phyloP scores from a whole-genome alignment of 2,329 filamentous ascomycete genomes.

The Ascocoryne sarcoides region DNA sequence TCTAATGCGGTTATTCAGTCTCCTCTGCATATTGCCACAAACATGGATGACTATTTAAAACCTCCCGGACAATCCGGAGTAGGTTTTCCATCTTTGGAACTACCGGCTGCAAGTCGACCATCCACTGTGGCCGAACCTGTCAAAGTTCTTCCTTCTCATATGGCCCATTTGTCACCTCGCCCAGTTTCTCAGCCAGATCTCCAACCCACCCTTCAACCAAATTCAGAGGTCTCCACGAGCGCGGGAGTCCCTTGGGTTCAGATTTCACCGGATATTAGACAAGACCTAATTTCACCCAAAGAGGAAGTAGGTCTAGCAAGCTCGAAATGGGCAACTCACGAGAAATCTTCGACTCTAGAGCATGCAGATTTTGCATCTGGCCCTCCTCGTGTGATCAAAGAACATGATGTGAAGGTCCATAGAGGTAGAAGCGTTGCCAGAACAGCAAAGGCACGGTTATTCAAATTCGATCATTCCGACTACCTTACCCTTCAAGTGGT shows the following conservation, averaged over 20 bases:
- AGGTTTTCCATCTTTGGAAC: no score
- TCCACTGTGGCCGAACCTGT: no score
- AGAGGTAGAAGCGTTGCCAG: background rate
- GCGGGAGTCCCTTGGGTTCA: background rate
- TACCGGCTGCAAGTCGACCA: no score
- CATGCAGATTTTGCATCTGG: background rate
- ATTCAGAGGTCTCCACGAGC: background rate
- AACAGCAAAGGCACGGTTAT: background rate
- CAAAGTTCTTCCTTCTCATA: background rate
- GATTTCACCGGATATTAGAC: background rate
- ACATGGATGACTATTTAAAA: no score
- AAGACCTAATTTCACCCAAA: background rate
- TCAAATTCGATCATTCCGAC: background rate
- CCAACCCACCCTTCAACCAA: no score
- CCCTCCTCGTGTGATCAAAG: background rate
- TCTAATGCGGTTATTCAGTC: no score
- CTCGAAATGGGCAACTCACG: background rate
- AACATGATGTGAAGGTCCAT: background rate
- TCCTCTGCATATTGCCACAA: no score
- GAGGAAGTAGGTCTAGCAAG: background rate
- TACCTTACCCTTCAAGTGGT: background rate
- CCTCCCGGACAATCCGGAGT: no score
- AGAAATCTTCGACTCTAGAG: background rate
- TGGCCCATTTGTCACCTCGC: no score
- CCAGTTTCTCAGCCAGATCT: no score